Evolutionary conservation across 805 yeast genomes (phyloP).

Genomic region (Barnettozyma botsteinii): DNA sequence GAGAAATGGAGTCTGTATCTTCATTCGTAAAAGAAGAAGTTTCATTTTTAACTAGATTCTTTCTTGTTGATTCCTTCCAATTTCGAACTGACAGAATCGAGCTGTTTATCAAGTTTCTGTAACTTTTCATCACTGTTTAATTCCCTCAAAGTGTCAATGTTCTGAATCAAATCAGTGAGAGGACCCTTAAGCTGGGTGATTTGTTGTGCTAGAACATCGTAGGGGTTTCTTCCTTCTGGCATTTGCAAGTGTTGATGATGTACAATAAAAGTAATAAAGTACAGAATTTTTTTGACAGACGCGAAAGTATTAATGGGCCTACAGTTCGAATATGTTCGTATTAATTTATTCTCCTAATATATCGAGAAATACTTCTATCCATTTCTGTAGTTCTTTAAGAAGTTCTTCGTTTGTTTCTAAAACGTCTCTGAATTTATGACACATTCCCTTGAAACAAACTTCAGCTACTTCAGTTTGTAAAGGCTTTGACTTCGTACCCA

Average conservation of each 20-base stretch:
- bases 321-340: too few relatives aligned
- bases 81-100: neutral
- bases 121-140: slow-evolving; percentile 3
- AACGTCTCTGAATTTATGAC: slow-evolving; percentile 15
- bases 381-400: slow-evolving; percentile 13
- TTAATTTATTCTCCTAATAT: slow-evolving; percentile 10
- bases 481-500: slow-evolving; percentile 12
- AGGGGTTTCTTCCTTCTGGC: slow-evolving; percentile 8
- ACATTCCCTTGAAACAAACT: slow-evolving; percentile 21
- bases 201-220: slow-evolving; percentile 9
- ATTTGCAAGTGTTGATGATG: neutral
- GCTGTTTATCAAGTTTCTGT: slow-evolving; percentile 1
- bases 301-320: too few relatives aligned
- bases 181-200: slow-evolving; percentile 9
- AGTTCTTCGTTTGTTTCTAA: slow-evolving; percentile 8
- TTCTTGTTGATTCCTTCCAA: too few relatives aligned
- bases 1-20: too few relatives aligned
- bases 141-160: slow-evolving; percentile 9
- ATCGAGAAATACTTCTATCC: slow-evolving; percentile 17
- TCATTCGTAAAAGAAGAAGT: too few relatives aligned
- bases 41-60: too few relatives aligned
- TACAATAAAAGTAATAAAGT: too few relatives aligned
- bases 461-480: slow-evolving; percentile 23
- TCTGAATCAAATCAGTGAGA: slow-evolving; percentile 7
- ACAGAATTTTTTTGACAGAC: too few relatives aligned